Conservation (phyloP, 805 yeast species). For the Tetrapisispora nanseiensis region DNA sequence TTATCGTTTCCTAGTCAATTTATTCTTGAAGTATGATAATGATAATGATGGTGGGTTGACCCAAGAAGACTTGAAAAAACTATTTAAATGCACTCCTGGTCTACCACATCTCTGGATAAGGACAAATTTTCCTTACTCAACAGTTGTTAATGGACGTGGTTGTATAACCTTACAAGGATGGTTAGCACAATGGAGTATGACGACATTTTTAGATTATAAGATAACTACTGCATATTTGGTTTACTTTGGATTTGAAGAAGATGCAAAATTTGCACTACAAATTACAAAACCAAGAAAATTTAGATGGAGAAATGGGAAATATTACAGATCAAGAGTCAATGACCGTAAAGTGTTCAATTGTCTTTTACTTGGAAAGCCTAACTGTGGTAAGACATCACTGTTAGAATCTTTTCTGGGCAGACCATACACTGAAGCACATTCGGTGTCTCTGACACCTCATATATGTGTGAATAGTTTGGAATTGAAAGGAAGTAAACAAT, state of each 20-base stretch:
- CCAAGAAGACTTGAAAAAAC: slow-evolving; percentile 52
- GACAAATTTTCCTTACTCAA: slow-evolving; percentile 73
- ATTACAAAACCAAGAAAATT: slow-evolving; percentile 73
- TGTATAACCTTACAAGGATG: slow-evolving; percentile 92
- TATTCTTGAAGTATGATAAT: slow-evolving; percentile 78
- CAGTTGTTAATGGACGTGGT: slow-evolving; percentile 85
- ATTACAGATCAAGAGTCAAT: slow-evolving; percentile 55
- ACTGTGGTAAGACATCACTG: slow-evolving; percentile 80
- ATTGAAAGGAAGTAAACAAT: slow-evolving; percentile 88
- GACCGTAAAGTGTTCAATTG: slow-evolving; percentile 93
- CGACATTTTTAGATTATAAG: slow-evolving; percentile 75
- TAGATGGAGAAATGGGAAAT: slow-evolving; percentile 54
- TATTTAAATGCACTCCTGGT: slow-evolving; percentile 90
- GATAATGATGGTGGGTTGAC: slow-evolving; percentile 95
- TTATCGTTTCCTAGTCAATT: slow-evolving; percentile 81
- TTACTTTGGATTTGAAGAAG: slow-evolving; percentile 74
- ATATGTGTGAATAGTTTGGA: slow-evolving; percentile 90
- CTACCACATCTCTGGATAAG: slow-evolving; percentile 82
- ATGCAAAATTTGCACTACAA: slow-evolving; percentile 46
- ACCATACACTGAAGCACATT: slow-evolving; percentile 55
- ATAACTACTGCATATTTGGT: slow-evolving; percentile 84
- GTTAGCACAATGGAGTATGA: slow-evolving; percentile 98
- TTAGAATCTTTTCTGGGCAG: slow-evolving; percentile 75
- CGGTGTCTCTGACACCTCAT: slow-evolving; percentile 74
- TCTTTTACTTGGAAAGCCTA: slow-evolving; percentile 73